Percentiles rank a stretch among this genome's conserved stretches.
These are phyloP conservation scores for Zychaea mexicana DNA, from an alignment of 371 early-diverging fungal species.

Conservation along the genomic window DNA sequence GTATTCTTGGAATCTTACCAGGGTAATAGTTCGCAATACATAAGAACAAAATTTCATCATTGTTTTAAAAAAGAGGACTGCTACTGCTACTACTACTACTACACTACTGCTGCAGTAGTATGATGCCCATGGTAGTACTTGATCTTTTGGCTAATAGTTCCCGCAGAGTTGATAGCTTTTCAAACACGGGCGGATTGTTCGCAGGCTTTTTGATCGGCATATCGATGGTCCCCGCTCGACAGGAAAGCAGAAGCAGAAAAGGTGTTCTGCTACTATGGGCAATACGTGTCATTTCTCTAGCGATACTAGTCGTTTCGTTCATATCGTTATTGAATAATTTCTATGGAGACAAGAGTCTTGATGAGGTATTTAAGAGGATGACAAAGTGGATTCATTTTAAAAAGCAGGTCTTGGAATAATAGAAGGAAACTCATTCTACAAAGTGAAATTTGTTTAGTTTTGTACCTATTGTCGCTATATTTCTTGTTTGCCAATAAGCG, in stretches of 20 bases:
- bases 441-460: neutral
- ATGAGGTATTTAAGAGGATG: neutral
- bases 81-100: too few relatives aligned
- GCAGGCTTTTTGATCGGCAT: conserved; percentile 48
- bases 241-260: neutral
- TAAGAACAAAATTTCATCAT: too few relatives aligned
- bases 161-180: conserved; percentile 44
- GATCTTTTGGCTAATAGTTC: neutral
- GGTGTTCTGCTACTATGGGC: conserved; percentile 4
- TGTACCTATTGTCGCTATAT: conserved; percentile 15
- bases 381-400: too few relatives aligned
- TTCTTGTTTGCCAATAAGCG: conserved; percentile 15
- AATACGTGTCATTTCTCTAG: neutral
- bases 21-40: too few relatives aligned
- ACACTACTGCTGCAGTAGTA: too few relatives aligned
- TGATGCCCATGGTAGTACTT: conserved; percentile 21
- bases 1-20: conserved; percentile 72
- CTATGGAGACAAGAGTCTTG: conserved; percentile 10
- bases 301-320: neutral
- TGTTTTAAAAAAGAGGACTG: too few relatives aligned
- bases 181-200: conserved; percentile 74
- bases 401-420: too few relatives aligned
- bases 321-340: conserved; percentile 6
- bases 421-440: neutral
- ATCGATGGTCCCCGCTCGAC: conserved; percentile 43